A percentile compares a stretch with the other conserved stretches of the same genome.
Evolutionary conservation across 1,139 yeast species (phyloP).

Genomic region (Candida tropicalis): DNA sequence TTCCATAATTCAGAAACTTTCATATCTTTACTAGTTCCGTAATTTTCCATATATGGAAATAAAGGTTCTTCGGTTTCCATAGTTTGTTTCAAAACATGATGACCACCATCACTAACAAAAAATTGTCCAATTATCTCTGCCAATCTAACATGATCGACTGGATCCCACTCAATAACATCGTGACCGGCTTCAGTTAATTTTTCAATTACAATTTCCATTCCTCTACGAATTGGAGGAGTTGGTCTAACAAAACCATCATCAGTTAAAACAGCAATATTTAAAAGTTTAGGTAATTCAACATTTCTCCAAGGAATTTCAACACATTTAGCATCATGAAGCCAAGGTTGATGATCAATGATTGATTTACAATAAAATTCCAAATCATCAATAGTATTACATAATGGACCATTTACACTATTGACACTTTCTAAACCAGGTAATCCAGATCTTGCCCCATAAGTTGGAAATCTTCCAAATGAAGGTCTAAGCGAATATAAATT

Average conservation of each 20-base stretch:
- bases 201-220: constrained; percentile 27
- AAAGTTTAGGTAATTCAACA: constrained; percentile 41
- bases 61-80: constrained; percentile 51
- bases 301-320: constrained; percentile 66
- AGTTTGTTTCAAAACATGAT: constrained; percentile 30
- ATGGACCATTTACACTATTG: constrained; percentile 63
- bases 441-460: constrained; percentile 44
- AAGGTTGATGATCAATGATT: constrained; percentile 64
- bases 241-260: constrained; percentile 39
- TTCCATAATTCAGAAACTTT: constrained; percentile 47
- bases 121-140: constrained; percentile 40
- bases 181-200: constrained; percentile 34
- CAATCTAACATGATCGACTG: constrained; percentile 39
- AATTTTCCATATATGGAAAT: constrained; percentile 37
- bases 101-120: constrained; percentile 51
- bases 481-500: constrained; percentile 72
- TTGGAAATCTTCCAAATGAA: constrained; percentile 60
- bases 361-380: constrained; percentile 59
- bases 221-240: constrained; percentile 59
- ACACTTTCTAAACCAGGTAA: constrained; percentile 63
- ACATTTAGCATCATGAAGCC: constrained; percentile 60
- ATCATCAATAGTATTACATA: constrained; percentile 63
- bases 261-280: constrained; percentile 40
- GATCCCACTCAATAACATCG: constrained; percentile 45
- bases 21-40: constrained; percentile 31